Percentiles rank a stretch among this genome's conserved stretches.
phyloP scores from a whole-genome alignment of 73 alveolate species.

The Uronychia setigera region DNA sequence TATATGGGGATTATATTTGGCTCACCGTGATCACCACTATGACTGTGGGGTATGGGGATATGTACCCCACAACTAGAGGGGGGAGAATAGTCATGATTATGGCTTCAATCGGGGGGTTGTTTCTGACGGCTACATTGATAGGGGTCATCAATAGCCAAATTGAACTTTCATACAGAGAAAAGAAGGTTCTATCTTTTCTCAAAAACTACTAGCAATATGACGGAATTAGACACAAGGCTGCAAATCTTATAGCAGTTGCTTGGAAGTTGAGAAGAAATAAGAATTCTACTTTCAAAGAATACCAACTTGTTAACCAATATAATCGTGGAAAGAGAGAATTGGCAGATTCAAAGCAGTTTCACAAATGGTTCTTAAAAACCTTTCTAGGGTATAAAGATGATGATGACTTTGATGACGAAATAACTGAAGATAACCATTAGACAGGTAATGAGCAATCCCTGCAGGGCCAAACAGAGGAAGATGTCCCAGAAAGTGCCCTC shows the following conservation, averaged over 20 bases:
- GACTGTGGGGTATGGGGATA: background rate
- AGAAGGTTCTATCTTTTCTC: background rate
- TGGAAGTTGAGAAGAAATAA: too few species aligned
- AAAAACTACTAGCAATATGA: background rate
- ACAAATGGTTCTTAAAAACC: background rate
- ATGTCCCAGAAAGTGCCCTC: too few species aligned
- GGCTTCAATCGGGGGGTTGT: background rate
- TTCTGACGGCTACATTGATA: background rate
- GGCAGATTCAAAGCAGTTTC: background rate
- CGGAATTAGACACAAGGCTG: background rate
- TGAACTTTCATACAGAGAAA: background rate
- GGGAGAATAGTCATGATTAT: background rate
- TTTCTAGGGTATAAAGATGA: too few species aligned
- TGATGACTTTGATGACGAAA: too few species aligned
- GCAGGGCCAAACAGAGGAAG: too few species aligned
- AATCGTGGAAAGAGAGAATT: background rate
- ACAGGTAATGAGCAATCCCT: too few species aligned
- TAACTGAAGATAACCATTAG: too few species aligned
- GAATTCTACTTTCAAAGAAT: background rate
- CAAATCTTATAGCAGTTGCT: too few species aligned
- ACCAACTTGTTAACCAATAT: background rate
- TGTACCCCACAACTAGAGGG: background rate
- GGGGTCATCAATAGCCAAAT: background rate
- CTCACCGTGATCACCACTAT: background rate
- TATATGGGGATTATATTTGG: background rate